Conservation (phyloP, 352 stramenopile species). For the Phytophthora sp. region DNA sequence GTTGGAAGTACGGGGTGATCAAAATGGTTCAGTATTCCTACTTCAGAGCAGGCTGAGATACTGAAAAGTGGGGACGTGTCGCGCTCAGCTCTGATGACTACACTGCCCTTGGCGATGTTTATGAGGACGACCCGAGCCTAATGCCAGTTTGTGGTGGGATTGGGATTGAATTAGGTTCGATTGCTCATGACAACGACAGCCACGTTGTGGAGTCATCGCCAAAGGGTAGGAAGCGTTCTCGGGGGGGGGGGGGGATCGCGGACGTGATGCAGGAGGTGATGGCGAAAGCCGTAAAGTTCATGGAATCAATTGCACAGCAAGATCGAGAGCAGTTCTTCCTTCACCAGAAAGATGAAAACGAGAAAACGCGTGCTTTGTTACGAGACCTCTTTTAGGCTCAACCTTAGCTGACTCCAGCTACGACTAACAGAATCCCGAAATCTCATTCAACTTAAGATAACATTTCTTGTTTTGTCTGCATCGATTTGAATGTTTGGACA, state of each 20-base stretch:
- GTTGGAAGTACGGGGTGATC: not conserved
- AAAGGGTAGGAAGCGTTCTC: not conserved
- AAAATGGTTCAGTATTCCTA: not conserved
- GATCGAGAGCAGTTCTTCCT: not conserved
- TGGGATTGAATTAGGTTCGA: not conserved
- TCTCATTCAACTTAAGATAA: not conserved
- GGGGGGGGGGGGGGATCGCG: not conserved
- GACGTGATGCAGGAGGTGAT: not conserved
- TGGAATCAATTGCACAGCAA: not conserved
- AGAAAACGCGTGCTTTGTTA: not conserved
- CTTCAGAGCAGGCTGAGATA: not conserved
- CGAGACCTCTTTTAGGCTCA: not conserved
- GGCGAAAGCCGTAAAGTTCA: not conserved
- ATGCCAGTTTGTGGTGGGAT: not conserved
- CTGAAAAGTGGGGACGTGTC: not conserved
- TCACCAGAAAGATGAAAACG: conserved; percentile 1
- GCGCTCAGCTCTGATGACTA: not conserved
- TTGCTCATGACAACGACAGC: not conserved
- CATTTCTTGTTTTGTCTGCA: not conserved
- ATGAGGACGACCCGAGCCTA: conserved; percentile 7
- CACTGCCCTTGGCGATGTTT: not conserved
- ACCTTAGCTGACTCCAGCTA: not conserved
- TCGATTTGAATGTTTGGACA: not conserved
- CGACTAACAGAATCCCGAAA: not conserved
- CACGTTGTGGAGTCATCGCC: not conserved